Evolutionary conservation across 768 basidiomycete species (phyloP), one percentile per base, ranked within the genome.

Genomic region (Lepiota venenata): DNA sequence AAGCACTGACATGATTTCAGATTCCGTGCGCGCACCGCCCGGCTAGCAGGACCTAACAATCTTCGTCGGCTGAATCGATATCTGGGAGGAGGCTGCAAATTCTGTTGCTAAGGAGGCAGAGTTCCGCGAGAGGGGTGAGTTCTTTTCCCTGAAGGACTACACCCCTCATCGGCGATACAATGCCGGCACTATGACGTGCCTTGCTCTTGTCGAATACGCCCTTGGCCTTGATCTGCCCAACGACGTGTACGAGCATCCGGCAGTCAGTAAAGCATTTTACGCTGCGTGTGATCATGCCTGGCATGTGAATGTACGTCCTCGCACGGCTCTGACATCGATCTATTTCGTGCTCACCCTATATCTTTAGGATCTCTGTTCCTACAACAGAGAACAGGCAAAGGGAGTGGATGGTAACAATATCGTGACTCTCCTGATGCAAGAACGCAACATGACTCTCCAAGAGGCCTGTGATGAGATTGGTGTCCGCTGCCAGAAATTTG

Each of bases 381-480:
- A 87, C 67, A 81, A 85, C 65, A 82, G 84, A 80, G 85, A 89
- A 61, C 82, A 85, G 60, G 75, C 79, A 48, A 79, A 79, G 60
- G 87, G 84, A 14, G 78, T 32, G 10, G 32, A 81, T 51, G 72
- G 68, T 25, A 86, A 85, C 63, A 88, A 88, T 64, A 74, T 87
- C 59, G 71, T 89, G 47, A 83, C 82, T 8, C 82, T 87, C 29
- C 74, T 85, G 55, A 85, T 86, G 81, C 65, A 78, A 56, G 76
- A 78, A 58, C 74, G 75, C 50, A 61, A 67, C 20, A 64, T 84
- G 47, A 72, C 73, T 51, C 69, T 87, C 44, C 85, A 87, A 65
- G 72, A 75, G 21, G 82, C 85, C 0, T 73, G 77, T 22, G 78
- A 88, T 62, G 73, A 76, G 56, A 74, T 82, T 56, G 83, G 84